These are phyloP conservation scores for Platanus orientalis DNA, from an alignment of 164 flowering plant genomes.

Conservation along the genomic window DNA sequence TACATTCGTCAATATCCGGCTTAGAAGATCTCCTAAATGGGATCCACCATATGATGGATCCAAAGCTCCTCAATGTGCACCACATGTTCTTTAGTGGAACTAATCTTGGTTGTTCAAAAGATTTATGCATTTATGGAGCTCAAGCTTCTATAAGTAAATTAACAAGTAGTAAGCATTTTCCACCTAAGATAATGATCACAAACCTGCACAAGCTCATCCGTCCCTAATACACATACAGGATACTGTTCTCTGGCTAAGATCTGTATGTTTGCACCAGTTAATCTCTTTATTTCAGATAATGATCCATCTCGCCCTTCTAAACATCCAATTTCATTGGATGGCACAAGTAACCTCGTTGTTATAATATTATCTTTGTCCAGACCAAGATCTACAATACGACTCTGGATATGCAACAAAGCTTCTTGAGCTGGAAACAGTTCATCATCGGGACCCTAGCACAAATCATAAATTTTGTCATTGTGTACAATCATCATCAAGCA, in stretches of 20 bases:
- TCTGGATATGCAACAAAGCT: constrained; percentile 93
- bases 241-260: constrained; percentile 66
- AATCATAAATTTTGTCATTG: background rate
- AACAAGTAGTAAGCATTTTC: background rate
- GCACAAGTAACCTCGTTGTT: constrained; percentile 73
- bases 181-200: constrained; percentile 15
- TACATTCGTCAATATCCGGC: too few species aligned
- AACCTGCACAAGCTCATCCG: constrained; percentile 89
- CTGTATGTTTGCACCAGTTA: constrained; percentile 68
- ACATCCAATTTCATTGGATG: constrained; percentile 71
- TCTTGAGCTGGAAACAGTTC: constrained; percentile 98
- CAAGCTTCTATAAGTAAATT: too few species aligned
- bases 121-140: too few species aligned
- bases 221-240: constrained; percentile 44
- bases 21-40: too few species aligned
- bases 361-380: constrained; percentile 77
- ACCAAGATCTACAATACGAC: constrained; percentile 73
- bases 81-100: too few species aligned
- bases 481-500: background rate
- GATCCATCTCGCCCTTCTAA: constrained; percentile 71
- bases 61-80: too few species aligned
- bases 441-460: constrained; percentile 84
- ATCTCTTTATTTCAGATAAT: constrained; percentile 51
- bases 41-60: too few species aligned
- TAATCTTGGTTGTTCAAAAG: too few species aligned